Percentiles rank a stretch among this genome's conserved stretches.
Evolutionary conservation across 2,329 filamentous ascomycete species (phyloP).

Genomic region (Cordyceps pruinosa): DNA sequence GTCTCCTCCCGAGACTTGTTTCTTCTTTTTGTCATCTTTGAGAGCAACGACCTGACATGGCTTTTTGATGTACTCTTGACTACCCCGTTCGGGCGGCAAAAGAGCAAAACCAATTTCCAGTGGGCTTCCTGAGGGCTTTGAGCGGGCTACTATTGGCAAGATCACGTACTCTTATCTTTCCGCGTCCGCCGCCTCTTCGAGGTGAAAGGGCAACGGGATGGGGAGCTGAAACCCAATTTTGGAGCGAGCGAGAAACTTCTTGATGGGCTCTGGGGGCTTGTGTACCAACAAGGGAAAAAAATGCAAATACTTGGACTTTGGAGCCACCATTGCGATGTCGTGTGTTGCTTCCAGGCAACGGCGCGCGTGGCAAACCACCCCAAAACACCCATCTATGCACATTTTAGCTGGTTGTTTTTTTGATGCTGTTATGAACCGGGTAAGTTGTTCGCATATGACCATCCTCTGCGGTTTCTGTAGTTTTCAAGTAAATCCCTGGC

Average conservation of each 20-base stretch:
- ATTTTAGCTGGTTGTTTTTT: constrained; percentile 3
- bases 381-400: constrained; percentile 7
- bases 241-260: constrained; percentile 30
- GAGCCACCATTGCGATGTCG: not conserved
- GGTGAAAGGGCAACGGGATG: not conserved
- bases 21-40: not conserved
- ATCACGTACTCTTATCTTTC: constrained; percentile 17
- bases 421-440: constrained; percentile 10
- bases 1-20: constrained; percentile 21
- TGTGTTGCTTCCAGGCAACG: not conserved
- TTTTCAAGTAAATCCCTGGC: constrained; percentile 8
- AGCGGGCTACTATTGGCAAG: constrained; percentile 26
- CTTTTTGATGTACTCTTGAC: constrained; percentile 17
- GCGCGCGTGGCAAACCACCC: no score
- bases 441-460: constrained; percentile 9
- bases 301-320: constrained; percentile 14
- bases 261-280: constrained; percentile 33
- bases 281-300: constrained; percentile 14
- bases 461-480: constrained; percentile 8
- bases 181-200: not conserved
- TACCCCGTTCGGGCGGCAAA: constrained; percentile 8
- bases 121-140: constrained; percentile 36
- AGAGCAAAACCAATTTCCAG: constrained; percentile 21
- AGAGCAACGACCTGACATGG: constrained; percentile 16
- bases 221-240: constrained; percentile 27